Base-by-base conservation (phyloP, 805 yeast species). In the Nakazawaea molendinolei region DNA sequence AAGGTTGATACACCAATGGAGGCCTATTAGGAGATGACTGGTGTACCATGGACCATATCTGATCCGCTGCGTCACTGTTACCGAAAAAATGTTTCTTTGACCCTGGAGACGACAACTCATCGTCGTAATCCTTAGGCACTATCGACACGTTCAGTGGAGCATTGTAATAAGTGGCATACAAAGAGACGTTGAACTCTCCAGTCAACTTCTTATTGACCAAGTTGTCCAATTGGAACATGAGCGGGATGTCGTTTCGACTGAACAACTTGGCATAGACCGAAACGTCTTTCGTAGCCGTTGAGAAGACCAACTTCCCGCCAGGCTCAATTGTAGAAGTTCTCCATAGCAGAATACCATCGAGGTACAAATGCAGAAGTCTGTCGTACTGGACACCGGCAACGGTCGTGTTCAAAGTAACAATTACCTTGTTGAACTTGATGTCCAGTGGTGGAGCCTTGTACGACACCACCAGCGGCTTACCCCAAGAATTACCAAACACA, bases 301-400 rank as follows among this genome's bases (percentile, higher is more conserved):
- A 72, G 44, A 63, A 71, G 8, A 71, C 69, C 2, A 58, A 46
- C 10, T 49, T 51, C 47, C 79, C 56, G 39, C 71, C 70, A 1
- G 95, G 95, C 56, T 86, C 95, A 12, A 83, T 76, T 3, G 95
- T 86, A 3, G 90, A 79, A 1, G 86, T 77, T 56, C 95, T 71
- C 95, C 95, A 86, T 26, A 86, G 60, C 44, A 83, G 83, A 12
- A 69, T 63, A 22, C 78, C 84, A 39, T 67, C 66, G 22, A 82
- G 55, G 46, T 69, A 79, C 31, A 84, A 61, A 52, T 79, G 80
- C 13, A 77, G 77, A 44, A 79, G 57, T 41, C 86, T 58, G 49
- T 79, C 86, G 45, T 73, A 77, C 50, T 79, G 86, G 10, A 73
- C 67, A 6, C 84, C 84, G 26, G 56, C 60, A 5, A 72, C 75